Conservation (phyloP, 225 moss, liverwort and hornwort genomes). For the Thuidium tamariscinum region DNA sequence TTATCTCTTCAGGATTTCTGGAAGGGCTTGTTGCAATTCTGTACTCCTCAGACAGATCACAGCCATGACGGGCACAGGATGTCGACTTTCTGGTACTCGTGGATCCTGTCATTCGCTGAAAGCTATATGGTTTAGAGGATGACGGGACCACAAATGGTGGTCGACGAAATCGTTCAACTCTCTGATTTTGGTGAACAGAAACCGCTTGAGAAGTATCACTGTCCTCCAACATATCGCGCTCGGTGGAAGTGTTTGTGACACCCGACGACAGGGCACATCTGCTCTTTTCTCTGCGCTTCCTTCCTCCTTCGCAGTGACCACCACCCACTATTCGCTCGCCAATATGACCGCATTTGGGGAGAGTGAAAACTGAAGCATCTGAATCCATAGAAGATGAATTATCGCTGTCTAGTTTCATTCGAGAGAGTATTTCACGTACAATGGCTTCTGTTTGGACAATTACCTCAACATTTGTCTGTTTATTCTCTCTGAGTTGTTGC, state of each 20-base stretch:
- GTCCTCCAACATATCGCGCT: not conserved
- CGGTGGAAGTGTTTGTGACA: not conserved
- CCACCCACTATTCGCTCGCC: not conserved
- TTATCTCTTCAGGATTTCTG: not conserved
- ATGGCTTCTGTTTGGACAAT: slow-evolving; percentile 19
- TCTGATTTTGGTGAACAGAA: not conserved
- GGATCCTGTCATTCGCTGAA: not conserved
- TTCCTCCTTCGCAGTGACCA: not conserved
- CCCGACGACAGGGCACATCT: not conserved
- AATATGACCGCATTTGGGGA: not conserved
- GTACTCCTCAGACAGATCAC: not conserved
- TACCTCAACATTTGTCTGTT: not conserved
- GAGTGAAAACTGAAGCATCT: not conserved
- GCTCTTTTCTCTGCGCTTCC: not conserved
- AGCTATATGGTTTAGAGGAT: not conserved
- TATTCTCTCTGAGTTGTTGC: slow-evolving; percentile 5
- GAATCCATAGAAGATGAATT: slow-evolving; percentile 5
- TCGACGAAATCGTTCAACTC: not conserved
- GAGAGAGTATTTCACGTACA: slow-evolving; percentile 21
- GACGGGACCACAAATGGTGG: not conserved
- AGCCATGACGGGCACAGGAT: not conserved
- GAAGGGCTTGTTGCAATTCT: slow-evolving; percentile 1
- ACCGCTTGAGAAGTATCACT: not conserved
- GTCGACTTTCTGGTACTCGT: not conserved
- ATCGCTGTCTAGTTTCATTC: slow-evolving; percentile 3